Base-by-base conservation (phyloP, 1,139 yeast species). In the Yamadazyma buinensis region DNA sequence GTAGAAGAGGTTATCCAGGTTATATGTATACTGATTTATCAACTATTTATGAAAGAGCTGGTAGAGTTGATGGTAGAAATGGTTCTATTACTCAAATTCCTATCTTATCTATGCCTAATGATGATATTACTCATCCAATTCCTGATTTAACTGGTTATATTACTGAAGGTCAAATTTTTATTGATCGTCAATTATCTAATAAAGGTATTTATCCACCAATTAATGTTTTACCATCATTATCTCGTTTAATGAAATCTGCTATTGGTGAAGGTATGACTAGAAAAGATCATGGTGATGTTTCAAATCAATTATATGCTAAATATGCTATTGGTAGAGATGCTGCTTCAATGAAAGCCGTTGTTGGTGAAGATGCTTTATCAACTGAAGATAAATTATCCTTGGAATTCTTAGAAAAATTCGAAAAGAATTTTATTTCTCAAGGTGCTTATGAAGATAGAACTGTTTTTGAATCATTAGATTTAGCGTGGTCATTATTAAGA, bases 1-100 rank as follows among this genome's bases (percentile, higher is more conserved):
- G 99, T 75, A 88, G 99, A 79, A 88, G 99, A 81, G 99, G 99
- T 74, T 92, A 92, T 68, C 99, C 99, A 46, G 99, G 99, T 84
- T 92, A 92, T 67, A 92, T 92, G 99, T 92, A 92, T 72, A 92
- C 99, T 34, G 98, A 92, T 82, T 86, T 92, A 74, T 85, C 97
- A 36, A 92, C 97, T 41, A 88, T 92, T 57, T 92, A 92, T 64
- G 99, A 92, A 72, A 85, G 99, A 72, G 99, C 99, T 29, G 99
- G 99, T 62, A 84, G 99, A 74, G 98, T 92, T 46, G 98, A 94
- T 70, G 99, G 99, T 48, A 84, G 98, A 72, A 92, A 94, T 58
- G 99, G 99, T 60, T 92, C 98, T 35, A 92, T 92, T 59, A 92
- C 99, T 34, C 99, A 92, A 72, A 86, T 92, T 62, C 99, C 99